These are phyloP conservation scores for Salvia miltiorrhiza DNA, from an alignment of 257 asterid species.

Conservation along the genomic window DNA sequence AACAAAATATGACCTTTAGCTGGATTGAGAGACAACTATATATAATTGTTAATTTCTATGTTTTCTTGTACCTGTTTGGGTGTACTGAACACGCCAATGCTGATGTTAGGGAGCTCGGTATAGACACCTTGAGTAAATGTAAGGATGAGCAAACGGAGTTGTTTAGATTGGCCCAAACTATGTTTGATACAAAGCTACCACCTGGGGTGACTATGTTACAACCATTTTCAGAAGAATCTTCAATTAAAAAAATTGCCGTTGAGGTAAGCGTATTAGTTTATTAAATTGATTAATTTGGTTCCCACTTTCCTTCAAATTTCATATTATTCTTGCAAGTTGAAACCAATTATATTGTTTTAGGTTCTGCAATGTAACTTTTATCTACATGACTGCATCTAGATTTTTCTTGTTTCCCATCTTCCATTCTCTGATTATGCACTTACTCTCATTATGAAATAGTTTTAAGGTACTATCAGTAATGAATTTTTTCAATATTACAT, in stretches of 20 bases:
- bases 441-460: not conserved
- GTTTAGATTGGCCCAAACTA: conserved; percentile 75
- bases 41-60: not conserved
- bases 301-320: not conserved
- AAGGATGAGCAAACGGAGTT: conserved; percentile 69
- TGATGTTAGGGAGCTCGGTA: conserved; percentile 80
- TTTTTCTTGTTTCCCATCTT: not conserved
- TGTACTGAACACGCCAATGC: conserved; percentile 11
- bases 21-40: not conserved
- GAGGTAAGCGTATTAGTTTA: conserved; percentile 45
- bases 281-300: not conserved
- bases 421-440: not conserved
- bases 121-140: conserved; percentile 63
- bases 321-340: not conserved
- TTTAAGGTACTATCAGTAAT: not conserved
- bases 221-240: conserved; percentile 89
- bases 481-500: not conserved
- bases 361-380: not conserved
- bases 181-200: conserved; percentile 96
- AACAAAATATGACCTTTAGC: no score
- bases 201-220: conserved; percentile 90
- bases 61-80: not conserved
- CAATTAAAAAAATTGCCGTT: conserved; percentile 77
- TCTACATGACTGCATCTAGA: not conserved
- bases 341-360: not conserved